Percentiles rank a stretch among this genome's conserved stretches.
Evolutionary conservation across 805 yeast genomes (phyloP).

Genomic region (Ogataea paradorogensis): DNA sequence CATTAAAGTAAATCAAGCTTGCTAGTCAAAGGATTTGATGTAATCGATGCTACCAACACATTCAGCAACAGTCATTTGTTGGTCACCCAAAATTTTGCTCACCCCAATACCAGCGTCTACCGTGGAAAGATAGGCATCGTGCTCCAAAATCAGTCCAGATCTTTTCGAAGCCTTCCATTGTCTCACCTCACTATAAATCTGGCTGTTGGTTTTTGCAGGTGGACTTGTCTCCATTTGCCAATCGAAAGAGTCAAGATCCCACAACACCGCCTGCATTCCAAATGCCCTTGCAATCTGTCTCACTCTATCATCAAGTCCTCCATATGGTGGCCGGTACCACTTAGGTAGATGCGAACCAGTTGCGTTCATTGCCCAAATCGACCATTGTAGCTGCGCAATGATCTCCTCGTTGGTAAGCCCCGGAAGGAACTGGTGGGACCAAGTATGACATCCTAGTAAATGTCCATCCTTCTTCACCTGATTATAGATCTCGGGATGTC

Average conservation of each 20-base stretch:
- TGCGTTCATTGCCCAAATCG: constrained; percentile 97
- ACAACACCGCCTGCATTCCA: constrained; percentile 82
- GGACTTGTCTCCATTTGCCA: constrained; percentile 68
- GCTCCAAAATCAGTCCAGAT: constrained; percentile 78
- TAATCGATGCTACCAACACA: constrained; percentile 70
- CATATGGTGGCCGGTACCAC: constrained; percentile 96
- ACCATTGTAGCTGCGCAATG: constrained; percentile 90
- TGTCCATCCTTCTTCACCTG: constrained; percentile 63
- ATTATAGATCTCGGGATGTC: constrained; percentile 69
- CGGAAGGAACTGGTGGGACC: constrained; percentile 89
- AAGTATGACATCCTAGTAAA: constrained; percentile 82
- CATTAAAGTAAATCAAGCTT: neutral
- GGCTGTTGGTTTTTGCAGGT: constrained; percentile 42
- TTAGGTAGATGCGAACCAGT: constrained; percentile 83
- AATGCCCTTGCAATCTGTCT: constrained; percentile 75
- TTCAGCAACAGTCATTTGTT: constrained; percentile 74
- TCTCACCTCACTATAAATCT: constrained; percentile 54
- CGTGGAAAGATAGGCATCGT: constrained; percentile 68
- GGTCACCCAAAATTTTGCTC: constrained; percentile 49
- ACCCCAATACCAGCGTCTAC: constrained; percentile 67
- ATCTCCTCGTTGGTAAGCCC: constrained; percentile 73
- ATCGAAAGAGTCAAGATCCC: constrained; percentile 92
- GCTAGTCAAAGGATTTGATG: constrained; percentile 35
- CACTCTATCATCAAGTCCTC: constrained; percentile 87
- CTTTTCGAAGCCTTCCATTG: constrained; percentile 44